Evolutionary conservation across 2,329 filamentous ascomycete genomes (phyloP).

Genomic region (Alternaria dauci): DNA sequence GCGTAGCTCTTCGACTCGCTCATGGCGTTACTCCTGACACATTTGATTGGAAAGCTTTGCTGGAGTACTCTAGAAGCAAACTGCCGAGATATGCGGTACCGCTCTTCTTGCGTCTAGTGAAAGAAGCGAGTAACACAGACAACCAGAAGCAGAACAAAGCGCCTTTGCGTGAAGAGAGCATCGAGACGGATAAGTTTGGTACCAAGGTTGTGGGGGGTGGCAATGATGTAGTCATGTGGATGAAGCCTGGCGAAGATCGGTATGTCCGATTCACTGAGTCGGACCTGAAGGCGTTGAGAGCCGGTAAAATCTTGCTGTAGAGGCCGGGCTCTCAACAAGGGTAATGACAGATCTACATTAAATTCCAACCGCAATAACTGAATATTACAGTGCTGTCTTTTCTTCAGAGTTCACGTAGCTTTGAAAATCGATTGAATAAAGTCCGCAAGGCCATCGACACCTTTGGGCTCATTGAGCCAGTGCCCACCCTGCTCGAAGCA

Average conservation of each 20-base stretch:
- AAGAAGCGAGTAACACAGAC: conserved; percentile 66
- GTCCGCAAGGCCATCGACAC: conserved; percentile 56
- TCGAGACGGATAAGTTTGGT: conserved; percentile 60
- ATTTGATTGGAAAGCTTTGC: conserved; percentile 38
- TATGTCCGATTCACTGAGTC: conserved; percentile 36
- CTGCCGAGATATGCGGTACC: conserved; percentile 78
- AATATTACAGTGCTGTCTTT: neutral
- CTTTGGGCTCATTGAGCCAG: conserved; percentile 60
- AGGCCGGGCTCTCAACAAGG: neutral
- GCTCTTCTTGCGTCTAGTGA: conserved; percentile 71
- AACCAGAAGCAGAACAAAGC: conserved; percentile 84
- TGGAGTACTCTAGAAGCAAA: conserved; percentile 33
- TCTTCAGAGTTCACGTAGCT: neutral
- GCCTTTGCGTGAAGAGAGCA: conserved; percentile 70
- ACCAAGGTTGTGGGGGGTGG: conserved; percentile 35
- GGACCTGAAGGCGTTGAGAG: conserved; percentile 29
- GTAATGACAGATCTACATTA: neutral
- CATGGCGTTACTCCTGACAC: conserved; percentile 42
- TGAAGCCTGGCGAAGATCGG: conserved; percentile 30
- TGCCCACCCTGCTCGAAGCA: conserved; percentile 53
- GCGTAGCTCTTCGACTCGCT: conserved; percentile 65
- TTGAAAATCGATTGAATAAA: conserved; percentile 18
- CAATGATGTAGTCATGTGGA: conserved; percentile 41
- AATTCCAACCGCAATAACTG: neutral
- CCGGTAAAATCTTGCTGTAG: conserved; percentile 27